These are phyloP conservation scores for Rutstroemia sydowiana DNA, from an alignment of 2,329 filamentous ascomycete genomes.

Conservation along the genomic window DNA sequence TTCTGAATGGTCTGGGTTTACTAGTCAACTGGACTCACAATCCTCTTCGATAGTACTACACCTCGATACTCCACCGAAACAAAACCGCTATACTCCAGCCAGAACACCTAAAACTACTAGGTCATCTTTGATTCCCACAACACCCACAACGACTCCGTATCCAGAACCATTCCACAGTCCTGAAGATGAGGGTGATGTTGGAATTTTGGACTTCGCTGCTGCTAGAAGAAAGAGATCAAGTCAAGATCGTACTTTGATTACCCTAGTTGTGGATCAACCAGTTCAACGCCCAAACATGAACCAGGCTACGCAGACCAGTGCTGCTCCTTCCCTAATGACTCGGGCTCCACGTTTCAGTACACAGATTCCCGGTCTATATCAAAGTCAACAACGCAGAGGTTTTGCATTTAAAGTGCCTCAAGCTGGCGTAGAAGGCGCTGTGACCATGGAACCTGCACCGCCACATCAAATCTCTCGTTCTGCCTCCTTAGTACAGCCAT, in stretches of 20 bases:
- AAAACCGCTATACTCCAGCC: background rate
- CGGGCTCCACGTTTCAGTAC: constrained; percentile 5
- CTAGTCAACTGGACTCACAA: constrained; percentile 1
- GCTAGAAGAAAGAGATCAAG: background rate
- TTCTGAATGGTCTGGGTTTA: constrained; percentile 3
- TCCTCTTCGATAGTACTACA: constrained; percentile 10
- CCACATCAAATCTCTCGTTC: background rate
- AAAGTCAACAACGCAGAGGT: constrained; percentile 6
- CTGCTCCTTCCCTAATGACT: constrained; percentile 1
- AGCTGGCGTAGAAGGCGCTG: background rate
- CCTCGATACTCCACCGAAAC: constrained; percentile 8
- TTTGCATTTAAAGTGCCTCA: background rate
- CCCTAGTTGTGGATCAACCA: background rate
- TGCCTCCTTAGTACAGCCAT: background rate
- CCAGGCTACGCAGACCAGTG: constrained; percentile 6
- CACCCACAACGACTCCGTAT: background rate
- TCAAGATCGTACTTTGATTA: background rate
- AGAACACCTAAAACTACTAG: background rate
- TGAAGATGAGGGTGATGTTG: background rate
- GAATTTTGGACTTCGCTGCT: background rate
- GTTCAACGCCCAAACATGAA: background rate
- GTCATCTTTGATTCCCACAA: background rate
- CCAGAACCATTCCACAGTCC: background rate
- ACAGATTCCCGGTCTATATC: constrained; percentile 2
- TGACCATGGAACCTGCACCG: background rate